A percentile compares a stretch with the other conserved stretches of the same genome.
Conservation (phyloP, 805 yeast species). For the Metschnikowia sp. region DNA sequence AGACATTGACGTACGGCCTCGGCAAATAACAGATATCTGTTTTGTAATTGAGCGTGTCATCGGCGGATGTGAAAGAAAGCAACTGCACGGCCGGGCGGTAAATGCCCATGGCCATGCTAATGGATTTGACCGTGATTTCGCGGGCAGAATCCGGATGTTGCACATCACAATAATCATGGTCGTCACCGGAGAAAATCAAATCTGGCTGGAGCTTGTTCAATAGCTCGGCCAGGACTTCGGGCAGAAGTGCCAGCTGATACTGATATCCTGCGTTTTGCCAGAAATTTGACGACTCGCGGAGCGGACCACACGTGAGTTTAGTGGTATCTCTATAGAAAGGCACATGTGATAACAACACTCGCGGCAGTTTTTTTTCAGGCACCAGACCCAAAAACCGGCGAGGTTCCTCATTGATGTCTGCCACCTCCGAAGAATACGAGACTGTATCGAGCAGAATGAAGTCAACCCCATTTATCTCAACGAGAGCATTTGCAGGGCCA, state of each 20-base stretch:
- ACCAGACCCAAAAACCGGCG: conserved; percentile 14
- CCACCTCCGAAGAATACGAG: conserved; percentile 16
- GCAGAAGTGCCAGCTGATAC: conserved; percentile 23
- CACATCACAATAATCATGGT: conserved; percentile 25
- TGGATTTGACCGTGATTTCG: conserved; percentile 39
- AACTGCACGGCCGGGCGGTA: conserved; percentile 41
- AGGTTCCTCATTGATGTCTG: conserved; percentile 12
- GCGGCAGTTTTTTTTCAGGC: conserved; percentile 12
- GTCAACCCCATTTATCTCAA: conserved; percentile 30
- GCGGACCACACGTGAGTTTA: conserved; percentile 20
- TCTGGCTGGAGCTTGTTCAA: conserved; percentile 18
- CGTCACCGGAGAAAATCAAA: conserved; percentile 26
- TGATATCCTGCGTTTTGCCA: conserved; percentile 22
- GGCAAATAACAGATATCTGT: conserved; percentile 46
- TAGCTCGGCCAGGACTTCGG: conserved; percentile 17
- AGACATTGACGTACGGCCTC: conserved; percentile 42
- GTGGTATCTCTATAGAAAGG: conserved; percentile 23
- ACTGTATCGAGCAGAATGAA: conserved; percentile 22
- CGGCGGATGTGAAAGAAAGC: conserved; percentile 21
- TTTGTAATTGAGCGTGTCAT: conserved; percentile 21
- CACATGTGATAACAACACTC: conserved; percentile 24
- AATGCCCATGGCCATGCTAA: conserved; percentile 42
- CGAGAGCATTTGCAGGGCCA: conserved; percentile 30
- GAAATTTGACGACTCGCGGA: conserved; percentile 19
- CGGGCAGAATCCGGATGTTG: conserved; percentile 18